A percentile compares a stretch with the other conserved stretches of the same genome.
Evolutionary conservation across 306 rosid genomes (phyloP).

Genomic region (Styphnolobium japonicum): DNA sequence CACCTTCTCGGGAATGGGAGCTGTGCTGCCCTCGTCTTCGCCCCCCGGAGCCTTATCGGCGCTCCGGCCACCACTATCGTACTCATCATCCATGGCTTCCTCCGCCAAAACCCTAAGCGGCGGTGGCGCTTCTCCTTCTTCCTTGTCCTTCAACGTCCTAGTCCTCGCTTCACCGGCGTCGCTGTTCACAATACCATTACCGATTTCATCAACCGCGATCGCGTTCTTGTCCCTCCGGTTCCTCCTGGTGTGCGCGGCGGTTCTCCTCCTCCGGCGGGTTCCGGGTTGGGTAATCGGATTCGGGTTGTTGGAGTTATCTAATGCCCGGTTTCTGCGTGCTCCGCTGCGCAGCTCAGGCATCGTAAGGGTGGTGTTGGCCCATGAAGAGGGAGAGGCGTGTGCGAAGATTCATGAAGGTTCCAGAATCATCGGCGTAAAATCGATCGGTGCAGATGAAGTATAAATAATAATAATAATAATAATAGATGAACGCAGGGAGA

Average conservation of each 20-base stretch:
- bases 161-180: constrained; percentile 11
- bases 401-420: constrained; percentile 38
- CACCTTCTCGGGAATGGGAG: constrained; percentile 95
- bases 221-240: constrained; percentile 23
- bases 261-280: constrained; percentile 24
- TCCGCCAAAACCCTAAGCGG: constrained; percentile 32
- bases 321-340: constrained; percentile 34
- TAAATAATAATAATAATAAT: background rate
- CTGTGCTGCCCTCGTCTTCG: constrained; percentile 62
- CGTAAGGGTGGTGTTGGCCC: constrained; percentile 38
- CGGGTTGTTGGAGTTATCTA: constrained; percentile 26
- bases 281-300: constrained; percentile 32
- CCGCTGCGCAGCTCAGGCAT: constrained; percentile 59
- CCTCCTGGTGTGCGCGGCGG: constrained; percentile 27
- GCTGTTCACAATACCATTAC: constrained; percentile 8
- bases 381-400: constrained; percentile 27
- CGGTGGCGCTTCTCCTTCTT: background rate
- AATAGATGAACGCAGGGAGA: too few species aligned
- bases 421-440: constrained; percentile 24
- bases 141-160: constrained; percentile 22
- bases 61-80: constrained; percentile 74
- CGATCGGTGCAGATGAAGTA: constrained; percentile 11
- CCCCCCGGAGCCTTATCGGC: constrained; percentile 65
- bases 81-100: constrained; percentile 76
- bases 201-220: constrained; percentile 36